Evolutionary conservation across 768 basidiomycete genomes (phyloP).

Genomic region (Hirschioporus abietinus): DNA sequence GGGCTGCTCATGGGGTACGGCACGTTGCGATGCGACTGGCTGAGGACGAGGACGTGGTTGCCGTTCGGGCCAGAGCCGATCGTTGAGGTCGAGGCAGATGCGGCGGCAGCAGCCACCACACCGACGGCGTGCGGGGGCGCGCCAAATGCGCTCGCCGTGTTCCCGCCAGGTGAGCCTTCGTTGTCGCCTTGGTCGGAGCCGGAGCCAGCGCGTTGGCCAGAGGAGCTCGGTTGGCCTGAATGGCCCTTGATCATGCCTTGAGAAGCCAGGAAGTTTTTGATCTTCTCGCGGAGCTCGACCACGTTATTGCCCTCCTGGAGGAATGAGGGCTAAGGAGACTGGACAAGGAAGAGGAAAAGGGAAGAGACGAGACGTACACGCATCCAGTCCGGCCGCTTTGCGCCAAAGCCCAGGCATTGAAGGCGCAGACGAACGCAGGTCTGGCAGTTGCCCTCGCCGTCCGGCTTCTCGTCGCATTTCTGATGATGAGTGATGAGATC

Average conservation of each 20-base stretch:
- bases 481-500: slow-evolving; percentile 23
- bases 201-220: slow-evolving; percentile 48
- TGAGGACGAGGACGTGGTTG: slow-evolving; percentile 4
- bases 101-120: slow-evolving; percentile 24
- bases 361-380: slow-evolving; percentile 46
- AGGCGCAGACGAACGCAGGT: slow-evolving; percentile 76
- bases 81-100: slow-evolving; percentile 23
- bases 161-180: slow-evolving; percentile 33
- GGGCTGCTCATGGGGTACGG: not conserved
- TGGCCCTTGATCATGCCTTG: slow-evolving; percentile 91
- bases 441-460: slow-evolving; percentile 55
- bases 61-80: slow-evolving; percentile 24
- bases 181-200: slow-evolving; percentile 48
- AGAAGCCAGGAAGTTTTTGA: slow-evolving; percentile 70
- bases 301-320: slow-evolving; percentile 66
- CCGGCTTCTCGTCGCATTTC: slow-evolving; percentile 82
- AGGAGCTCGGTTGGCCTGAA: slow-evolving; percentile 59
- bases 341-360: slow-evolving; percentile 10
- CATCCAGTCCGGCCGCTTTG: slow-evolving; percentile 82
- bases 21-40: not conserved
- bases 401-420: slow-evolving; percentile 83
- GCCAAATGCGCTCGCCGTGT: slow-evolving; percentile 39
- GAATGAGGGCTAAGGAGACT: slow-evolving; percentile 5
- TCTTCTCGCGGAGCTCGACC: slow-evolving; percentile 64
- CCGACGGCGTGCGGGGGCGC: slow-evolving; percentile 31